Percentiles rank a stretch among this genome's conserved stretches.
Conservation (phyloP, 176 grass and related monocot genomes). For the Elymus sibiricus region DNA sequence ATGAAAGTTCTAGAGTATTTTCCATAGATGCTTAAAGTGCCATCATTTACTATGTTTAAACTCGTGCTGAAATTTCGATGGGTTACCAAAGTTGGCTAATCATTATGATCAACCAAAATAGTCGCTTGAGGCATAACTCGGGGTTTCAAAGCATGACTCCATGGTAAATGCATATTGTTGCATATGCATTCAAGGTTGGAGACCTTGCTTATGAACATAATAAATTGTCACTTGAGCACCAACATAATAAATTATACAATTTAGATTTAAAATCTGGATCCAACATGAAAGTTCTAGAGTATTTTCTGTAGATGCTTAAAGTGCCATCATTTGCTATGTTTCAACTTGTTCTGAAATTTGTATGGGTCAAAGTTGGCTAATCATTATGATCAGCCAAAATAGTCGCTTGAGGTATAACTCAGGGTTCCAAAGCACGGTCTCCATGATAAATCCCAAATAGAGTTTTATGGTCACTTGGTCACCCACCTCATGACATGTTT, state of each 20-base stretch:
- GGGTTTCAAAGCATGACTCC: not conserved
- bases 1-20: not conserved
- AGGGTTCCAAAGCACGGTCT: not conserved
- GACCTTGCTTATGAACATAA: too few relatives aligned
- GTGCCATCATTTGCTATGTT: not conserved
- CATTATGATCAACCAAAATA: not conserved
- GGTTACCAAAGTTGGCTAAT: not conserved
- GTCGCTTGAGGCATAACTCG: not conserved
- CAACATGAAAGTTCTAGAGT: not conserved
- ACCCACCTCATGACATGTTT: not conserved
- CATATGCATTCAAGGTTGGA: too few relatives aligned
- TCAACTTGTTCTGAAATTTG: not conserved
- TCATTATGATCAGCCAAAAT: not conserved
- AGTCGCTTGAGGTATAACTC: not conserved
- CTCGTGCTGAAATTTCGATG: not conserved
- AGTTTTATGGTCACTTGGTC: slow-evolving; percentile 3
- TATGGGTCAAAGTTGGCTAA: slow-evolving; percentile 4
- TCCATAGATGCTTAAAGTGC: not conserved
- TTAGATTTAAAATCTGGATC: not conserved
- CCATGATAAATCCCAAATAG: not conserved
- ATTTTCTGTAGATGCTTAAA: not conserved
- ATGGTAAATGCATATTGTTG: not conserved
- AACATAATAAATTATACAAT: not conserved
- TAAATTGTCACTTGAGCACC: not conserved
- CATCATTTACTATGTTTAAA: not conserved